phyloP scores from a whole-genome alignment of 164 flowering plant genomes.

The Platanus orientalis region DNA sequence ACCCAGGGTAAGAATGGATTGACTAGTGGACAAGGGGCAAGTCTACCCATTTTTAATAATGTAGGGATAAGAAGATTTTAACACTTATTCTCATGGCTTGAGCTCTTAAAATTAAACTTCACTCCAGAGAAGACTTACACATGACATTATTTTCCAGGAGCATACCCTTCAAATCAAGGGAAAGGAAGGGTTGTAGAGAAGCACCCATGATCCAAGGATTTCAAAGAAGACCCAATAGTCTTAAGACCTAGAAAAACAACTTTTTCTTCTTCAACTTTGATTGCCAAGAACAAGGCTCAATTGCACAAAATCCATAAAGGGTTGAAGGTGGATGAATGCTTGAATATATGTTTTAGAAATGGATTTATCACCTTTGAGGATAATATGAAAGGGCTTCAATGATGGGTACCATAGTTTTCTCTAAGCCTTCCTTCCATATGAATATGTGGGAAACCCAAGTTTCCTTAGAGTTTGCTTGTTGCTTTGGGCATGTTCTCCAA shows the following conservation, averaged over 20 bases:
- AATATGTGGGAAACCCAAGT: background rate
- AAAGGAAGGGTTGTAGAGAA: slow-evolving; percentile 10
- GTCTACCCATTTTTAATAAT: too few species aligned
- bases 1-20: too few species aligned
- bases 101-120: slow-evolving; percentile 13
- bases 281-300: too few species aligned
- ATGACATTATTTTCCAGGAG: slow-evolving; percentile 11
- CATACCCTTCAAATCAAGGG: slow-evolving; percentile 21
- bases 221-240: background rate
- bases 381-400: slow-evolving; percentile 15
- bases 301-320: background rate
- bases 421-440: slow-evolving; percentile 14
- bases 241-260: background rate
- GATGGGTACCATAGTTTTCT: slow-evolving; percentile 18
- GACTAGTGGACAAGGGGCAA: too few species aligned
- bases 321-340: slow-evolving; percentile 5
- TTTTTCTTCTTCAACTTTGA: background rate
- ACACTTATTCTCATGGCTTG: slow-evolving; percentile 15
- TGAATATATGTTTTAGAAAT: slow-evolving; percentile 14
- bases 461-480: slow-evolving; percentile 3
- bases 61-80: too few species aligned
- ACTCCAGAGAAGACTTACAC: slow-evolving; percentile 18
- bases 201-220: slow-evolving; percentile 24
- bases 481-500: slow-evolving; percentile 25
- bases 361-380: slow-evolving; percentile 26